A percentile compares a stretch with the other conserved stretches of the same genome.
These are phyloP conservation scores for Schizophyllum commune DNA, from an alignment of 1,284 basidiomycete genomes.

Conservation along the genomic window DNA sequence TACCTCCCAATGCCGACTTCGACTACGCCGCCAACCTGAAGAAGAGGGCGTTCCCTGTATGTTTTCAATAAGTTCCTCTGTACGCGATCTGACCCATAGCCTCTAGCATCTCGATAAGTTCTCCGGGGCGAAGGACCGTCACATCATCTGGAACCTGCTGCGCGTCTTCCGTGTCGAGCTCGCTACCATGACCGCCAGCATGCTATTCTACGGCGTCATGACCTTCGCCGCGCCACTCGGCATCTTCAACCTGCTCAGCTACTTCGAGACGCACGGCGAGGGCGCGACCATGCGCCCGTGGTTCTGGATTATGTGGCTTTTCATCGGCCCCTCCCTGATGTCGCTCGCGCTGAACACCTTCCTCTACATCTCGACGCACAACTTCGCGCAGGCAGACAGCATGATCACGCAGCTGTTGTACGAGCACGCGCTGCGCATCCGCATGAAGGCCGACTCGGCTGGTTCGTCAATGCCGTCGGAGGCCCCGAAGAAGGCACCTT, in stretches of 20 bases:
- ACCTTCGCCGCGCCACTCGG: slow-evolving; percentile 28
- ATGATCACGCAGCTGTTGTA: slow-evolving; percentile 50
- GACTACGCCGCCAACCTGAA: slow-evolving; percentile 28
- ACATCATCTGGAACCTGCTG: slow-evolving; percentile 15
- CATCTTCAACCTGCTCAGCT: slow-evolving; percentile 23
- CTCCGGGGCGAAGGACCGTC: slow-evolving; percentile 14
- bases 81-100: neutral
- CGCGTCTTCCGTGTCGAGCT: slow-evolving; percentile 24
- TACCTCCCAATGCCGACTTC: slow-evolving; percentile 47
- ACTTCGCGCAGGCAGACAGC: slow-evolving; percentile 36
- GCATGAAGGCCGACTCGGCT: slow-evolving; percentile 36
- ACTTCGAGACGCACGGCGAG: slow-evolving; percentile 30
- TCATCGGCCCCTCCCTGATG: slow-evolving; percentile 45
- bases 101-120: slow-evolving; percentile 18
- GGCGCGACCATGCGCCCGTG: slow-evolving; percentile 35
- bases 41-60: slow-evolving; percentile 20
- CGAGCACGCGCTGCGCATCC: slow-evolving; percentile 46
- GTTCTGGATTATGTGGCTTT: slow-evolving; percentile 60
- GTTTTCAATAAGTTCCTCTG: slow-evolving; percentile 4
- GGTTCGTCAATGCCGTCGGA: slow-evolving; percentile 11
- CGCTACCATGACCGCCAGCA: slow-evolving; percentile 4
- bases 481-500: slow-evolving; percentile 16
- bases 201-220: slow-evolving; percentile 16
- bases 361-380: slow-evolving; percentile 25
- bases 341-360: slow-evolving; percentile 30